These are phyloP conservation scores for Mentha longifolia DNA, from an alignment of 257 asterid genomes.

Conservation along the genomic window DNA sequence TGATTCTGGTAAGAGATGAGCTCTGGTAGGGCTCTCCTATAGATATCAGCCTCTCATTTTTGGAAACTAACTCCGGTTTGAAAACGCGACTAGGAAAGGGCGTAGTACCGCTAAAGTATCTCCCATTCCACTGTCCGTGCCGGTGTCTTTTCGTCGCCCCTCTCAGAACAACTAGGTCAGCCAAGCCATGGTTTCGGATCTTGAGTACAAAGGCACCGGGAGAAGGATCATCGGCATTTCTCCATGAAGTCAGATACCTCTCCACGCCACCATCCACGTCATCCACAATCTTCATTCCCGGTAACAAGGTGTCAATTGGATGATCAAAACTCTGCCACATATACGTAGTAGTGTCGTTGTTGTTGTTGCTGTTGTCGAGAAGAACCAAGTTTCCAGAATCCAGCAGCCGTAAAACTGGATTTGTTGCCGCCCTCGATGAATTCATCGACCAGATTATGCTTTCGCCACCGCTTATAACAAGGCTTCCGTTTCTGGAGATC, in stretches of 20 bases:
- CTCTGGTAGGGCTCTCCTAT: slow-evolving; percentile 3
- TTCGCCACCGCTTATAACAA: neutral
- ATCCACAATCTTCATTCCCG: neutral
- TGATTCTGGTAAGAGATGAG: slow-evolving; percentile 16
- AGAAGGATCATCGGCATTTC: slow-evolving; percentile 42
- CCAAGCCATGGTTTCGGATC: slow-evolving; percentile 35
- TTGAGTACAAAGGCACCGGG: slow-evolving; percentile 33
- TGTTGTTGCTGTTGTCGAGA: neutral
- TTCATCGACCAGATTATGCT: too few species aligned
- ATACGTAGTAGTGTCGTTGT: too few species aligned
- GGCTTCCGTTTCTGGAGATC: slow-evolving; percentile 15
- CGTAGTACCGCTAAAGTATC: slow-evolving; percentile 21
- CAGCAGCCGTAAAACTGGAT: slow-evolving; percentile 33
- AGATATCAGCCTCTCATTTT: slow-evolving; percentile 16
- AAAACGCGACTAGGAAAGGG: slow-evolving; percentile 5
- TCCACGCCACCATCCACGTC: neutral
- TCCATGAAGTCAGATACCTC: slow-evolving; percentile 7
- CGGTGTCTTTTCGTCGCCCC: slow-evolving; percentile 27
- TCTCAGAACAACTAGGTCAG: slow-evolving; percentile 23
- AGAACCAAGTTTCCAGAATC: slow-evolving; percentile 38
- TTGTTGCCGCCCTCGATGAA: neutral
- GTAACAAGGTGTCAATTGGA: neutral
- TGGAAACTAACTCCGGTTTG: neutral
- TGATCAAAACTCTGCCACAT: slow-evolving; percentile 5
- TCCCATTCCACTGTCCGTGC: slow-evolving; percentile 44